phyloP scores from a whole-genome alignment of 2,329 filamentous ascomycete species.

The Apiospora rasikravindrae region DNA sequence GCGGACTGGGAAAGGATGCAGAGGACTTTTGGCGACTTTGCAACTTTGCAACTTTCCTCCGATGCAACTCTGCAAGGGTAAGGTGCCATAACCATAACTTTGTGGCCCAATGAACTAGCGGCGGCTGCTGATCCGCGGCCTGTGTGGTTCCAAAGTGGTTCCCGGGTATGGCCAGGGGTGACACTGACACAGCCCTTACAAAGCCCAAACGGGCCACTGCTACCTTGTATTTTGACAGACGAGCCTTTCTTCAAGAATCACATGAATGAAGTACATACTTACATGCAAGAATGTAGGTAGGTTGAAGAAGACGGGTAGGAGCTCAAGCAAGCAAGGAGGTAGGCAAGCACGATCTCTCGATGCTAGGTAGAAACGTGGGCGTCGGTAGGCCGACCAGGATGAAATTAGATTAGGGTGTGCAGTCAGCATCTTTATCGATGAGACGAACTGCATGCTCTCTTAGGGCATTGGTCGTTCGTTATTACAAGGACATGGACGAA shows the following conservation, averaged over 20 bases:
- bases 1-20: not conserved
- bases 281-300: not conserved
- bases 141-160: not conserved
- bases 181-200: conserved; percentile 2
- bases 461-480: not conserved
- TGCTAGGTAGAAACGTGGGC: not conserved
- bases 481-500: not conserved
- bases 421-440: not conserved
- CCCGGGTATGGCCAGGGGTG: not conserved
- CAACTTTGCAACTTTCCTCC: not conserved
- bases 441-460: conserved; percentile 6
- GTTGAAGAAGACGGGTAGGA: not conserved
- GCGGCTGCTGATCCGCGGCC: conserved; percentile 11
- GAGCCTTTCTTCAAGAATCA: not conserved
- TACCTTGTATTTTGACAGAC: not conserved
- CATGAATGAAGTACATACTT: not conserved
- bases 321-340: not conserved
- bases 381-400: not conserved
- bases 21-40: not conserved
- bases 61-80: not conserved
- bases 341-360: not conserved
- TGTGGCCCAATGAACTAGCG: not conserved
- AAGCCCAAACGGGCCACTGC: not conserved
- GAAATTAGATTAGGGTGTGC: not conserved
- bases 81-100: not conserved